Evolutionary conservation across 2,329 filamentous ascomycete species (phyloP).

Genomic region (Capronia americana): DNA sequence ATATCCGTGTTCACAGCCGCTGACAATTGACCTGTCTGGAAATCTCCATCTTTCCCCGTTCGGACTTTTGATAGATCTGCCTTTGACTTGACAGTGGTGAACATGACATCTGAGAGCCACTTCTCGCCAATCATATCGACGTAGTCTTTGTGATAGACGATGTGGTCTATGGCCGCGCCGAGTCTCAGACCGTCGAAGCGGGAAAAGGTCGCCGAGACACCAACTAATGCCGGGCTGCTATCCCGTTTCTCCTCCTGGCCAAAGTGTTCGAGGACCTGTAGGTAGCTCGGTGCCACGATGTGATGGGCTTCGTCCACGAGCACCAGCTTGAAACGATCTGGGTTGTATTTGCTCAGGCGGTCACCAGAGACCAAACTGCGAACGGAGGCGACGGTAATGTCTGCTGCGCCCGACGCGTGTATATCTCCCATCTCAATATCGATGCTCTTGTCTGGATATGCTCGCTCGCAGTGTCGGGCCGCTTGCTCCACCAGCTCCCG

Average conservation of each 20-base stretch:
- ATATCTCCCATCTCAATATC: conserved; percentile 90
- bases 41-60: conserved; percentile 73
- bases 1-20: conserved; percentile 79
- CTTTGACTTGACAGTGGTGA: conserved; percentile 86
- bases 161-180: conserved; percentile 87
- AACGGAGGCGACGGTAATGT: conserved; percentile 93
- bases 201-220: conserved; percentile 83
- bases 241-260: conserved; percentile 63
- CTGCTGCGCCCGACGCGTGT: conserved; percentile 78
- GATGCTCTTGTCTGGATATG: conserved; percentile 80
- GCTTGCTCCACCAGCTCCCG: conserved; percentile 95
- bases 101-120: conserved; percentile 89
- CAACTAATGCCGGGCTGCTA: conserved; percentile 72
- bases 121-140: conserved; percentile 84
- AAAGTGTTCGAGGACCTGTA: conserved; percentile 79
- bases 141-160: conserved; percentile 91
- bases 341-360: conserved; percentile 82
- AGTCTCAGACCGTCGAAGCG: conserved; percentile 83
- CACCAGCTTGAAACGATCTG: conserved; percentile 80
- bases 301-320: conserved; percentile 97
- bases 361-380: conserved; percentile 79
- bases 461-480: conserved; percentile 77
- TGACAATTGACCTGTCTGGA: conserved; percentile 77
- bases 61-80: conserved; percentile 78
- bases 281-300: conserved; percentile 83